A percentile compares a stretch with the other conserved stretches of the same genome.
Evolutionary conservation across 768 basidiomycete species (phyloP).

Genomic region (Xerocomellus chrysenteron): DNA sequence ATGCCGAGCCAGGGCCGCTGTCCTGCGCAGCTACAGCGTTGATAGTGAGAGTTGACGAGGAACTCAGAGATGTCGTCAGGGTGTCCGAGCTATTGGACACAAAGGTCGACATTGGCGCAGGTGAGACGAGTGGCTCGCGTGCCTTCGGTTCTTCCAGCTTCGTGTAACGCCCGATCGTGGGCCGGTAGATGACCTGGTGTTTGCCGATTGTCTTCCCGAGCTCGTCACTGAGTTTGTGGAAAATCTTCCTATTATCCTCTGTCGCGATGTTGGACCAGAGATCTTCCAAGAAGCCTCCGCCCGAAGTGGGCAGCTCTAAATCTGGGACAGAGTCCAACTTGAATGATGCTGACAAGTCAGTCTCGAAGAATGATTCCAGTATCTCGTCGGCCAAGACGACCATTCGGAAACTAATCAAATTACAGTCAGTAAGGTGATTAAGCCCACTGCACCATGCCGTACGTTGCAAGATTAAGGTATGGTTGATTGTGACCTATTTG

Average conservation of each 20-base stretch:
- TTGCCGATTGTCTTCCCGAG: constrained; percentile 93
- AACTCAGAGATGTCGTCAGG: constrained; percentile 24
- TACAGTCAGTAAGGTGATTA: constrained; percentile 9
- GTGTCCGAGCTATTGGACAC: constrained; percentile 35
- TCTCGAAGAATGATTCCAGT: constrained; percentile 94
- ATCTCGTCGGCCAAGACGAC: constrained; percentile 96
- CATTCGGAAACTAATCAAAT: constrained; percentile 82
- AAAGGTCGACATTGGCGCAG: constrained; percentile 56
- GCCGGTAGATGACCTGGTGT: constrained; percentile 80
- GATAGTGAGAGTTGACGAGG: constrained; percentile 54
- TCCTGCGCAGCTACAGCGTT: constrained; percentile 32
- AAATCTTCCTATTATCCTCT: constrained; percentile 89
- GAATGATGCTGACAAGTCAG: constrained; percentile 88
- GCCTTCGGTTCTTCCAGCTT: constrained; percentile 85
- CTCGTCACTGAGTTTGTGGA: constrained; percentile 91
- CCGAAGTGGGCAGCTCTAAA: constrained; percentile 58
- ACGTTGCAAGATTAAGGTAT: constrained; percentile 91
- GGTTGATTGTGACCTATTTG: constrained; percentile 75
- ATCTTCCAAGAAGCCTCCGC: constrained; percentile 71
- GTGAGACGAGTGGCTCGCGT: constrained; percentile 81
- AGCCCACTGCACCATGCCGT: constrained; percentile 21
- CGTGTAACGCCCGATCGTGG: constrained; percentile 85
- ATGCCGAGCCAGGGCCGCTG: constrained; percentile 23
- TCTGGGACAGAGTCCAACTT: constrained; percentile 69
- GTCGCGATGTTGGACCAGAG: constrained; percentile 89